Percentiles rank a stretch among this genome's conserved stretches.
Conservation (phyloP, 305 asterid species). For the Lippia alba region DNA sequence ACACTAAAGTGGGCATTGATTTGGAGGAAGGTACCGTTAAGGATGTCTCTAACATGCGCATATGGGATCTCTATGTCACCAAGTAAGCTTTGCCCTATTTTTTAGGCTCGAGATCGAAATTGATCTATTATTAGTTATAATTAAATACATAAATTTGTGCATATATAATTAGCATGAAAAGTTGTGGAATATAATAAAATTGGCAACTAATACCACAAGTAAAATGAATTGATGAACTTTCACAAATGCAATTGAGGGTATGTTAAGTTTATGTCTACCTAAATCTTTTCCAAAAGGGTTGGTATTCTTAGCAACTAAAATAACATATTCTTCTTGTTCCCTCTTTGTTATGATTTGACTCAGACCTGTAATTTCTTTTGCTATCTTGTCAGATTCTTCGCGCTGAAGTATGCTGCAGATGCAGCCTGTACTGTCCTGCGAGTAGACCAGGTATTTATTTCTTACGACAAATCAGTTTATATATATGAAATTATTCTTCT, state of each 20-base stretch:
- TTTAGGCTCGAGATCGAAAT: too few species aligned
- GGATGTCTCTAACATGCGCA: slow-evolving; percentile 60
- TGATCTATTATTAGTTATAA: too few species aligned
- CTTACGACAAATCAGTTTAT: too few species aligned
- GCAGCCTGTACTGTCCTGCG: slow-evolving; percentile 95
- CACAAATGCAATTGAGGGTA: too few species aligned
- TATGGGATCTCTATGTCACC: slow-evolving; percentile 91
- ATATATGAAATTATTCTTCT: too few species aligned
- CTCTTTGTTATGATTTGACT: slow-evolving; percentile 14
- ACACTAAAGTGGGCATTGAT: slow-evolving; percentile 85
- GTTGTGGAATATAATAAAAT: too few species aligned
- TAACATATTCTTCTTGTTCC: not conserved
- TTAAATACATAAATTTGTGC: not conserved
- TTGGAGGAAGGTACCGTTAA: slow-evolving; percentile 84
- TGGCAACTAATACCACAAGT: too few species aligned
- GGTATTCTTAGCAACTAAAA: not conserved
- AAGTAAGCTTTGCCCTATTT: slow-evolving; percentile 56
- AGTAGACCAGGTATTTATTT: slow-evolving; percentile 68
- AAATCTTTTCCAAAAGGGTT: not conserved
- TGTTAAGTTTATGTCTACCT: too few species aligned
- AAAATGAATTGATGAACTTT: too few species aligned
- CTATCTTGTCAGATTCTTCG: slow-evolving; percentile 69
- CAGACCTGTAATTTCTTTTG: slow-evolving; percentile 3
- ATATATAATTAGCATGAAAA: not conserved
- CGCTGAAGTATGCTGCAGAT: slow-evolving; percentile 93